Base-by-base conservation (phyloP, 1,284 basidiomycete genomes). In the Cutaneotrichosporon sp. region DNA sequence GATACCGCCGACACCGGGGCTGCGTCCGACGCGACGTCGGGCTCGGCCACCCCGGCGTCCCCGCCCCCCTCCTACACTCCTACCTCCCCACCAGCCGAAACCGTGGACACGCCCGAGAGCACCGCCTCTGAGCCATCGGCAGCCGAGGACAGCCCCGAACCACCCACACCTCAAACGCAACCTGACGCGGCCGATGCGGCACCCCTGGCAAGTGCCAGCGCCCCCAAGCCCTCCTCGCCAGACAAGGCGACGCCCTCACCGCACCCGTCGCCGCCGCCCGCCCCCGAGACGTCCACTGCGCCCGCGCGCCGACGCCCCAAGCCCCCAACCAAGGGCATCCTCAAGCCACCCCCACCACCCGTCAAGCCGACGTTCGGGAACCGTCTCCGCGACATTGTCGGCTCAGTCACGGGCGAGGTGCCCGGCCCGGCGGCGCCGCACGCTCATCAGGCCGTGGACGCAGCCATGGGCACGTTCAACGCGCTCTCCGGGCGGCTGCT, bases 301-400 rank as follows among this genome's bases (percentile, higher is more conserved):
- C 73, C 73, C 13, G 71, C 70, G 9, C 67, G 42, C 18, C 60
- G 75, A 27, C 72, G 75, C 2, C 75, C 75, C 13, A 74, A 71
- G 54, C 76, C 75, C 34, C 78, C 78, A 1, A 72, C 73, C 24
- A 74, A 72, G 60, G 78, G 78, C 8, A 80, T 80, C 51, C 73
- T 80, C 45, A 79, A 79, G 65, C 78, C 79, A 0, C 76, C 79
- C 2, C 79, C 77, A 16, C 77, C 79, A 1, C 79, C 79, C 22
- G 65, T 70, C 16, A 79, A 78, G 63, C 77, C 78, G 3, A 76
- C 77, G 8, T 64, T 80, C 11, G 69, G 73, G 0, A 76, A 75
- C 43, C 67, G 76, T 14, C 65, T 80, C 13, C 69, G 79, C 24
- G 79, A 80, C 59, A 74, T 78, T 24, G 56, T 72, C 25, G 69